phyloP scores from a whole-genome alignment of 306 rosid species.

The Acacia crassicarpa region DNA sequence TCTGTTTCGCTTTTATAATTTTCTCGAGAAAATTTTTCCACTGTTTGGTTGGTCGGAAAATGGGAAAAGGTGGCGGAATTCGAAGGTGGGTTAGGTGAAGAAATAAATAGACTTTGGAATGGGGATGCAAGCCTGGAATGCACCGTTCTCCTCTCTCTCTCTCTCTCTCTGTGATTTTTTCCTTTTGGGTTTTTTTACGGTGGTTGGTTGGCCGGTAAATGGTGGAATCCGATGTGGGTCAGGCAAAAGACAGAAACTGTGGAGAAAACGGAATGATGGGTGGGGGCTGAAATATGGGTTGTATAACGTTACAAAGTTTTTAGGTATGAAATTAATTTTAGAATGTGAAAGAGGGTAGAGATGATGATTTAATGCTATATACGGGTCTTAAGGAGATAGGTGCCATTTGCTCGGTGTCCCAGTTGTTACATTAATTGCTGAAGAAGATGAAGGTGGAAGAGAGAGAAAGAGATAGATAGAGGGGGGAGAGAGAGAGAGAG shows the following conservation, averaged over 20 bases:
- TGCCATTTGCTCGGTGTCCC: not conserved
- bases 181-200: not conserved
- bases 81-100: conserved; percentile 10
- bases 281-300: not conserved
- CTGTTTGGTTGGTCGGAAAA: conserved; percentile 18
- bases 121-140: not conserved
- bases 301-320: not conserved
- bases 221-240: conserved; percentile 4
- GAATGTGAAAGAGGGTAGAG: not conserved
- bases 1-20: not conserved
- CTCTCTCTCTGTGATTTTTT: not conserved
- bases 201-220: not conserved
- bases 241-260: not conserved
- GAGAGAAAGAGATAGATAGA: not conserved
- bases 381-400: not conserved
- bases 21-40: not conserved
- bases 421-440: not conserved
- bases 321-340: conserved; percentile 23
- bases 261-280: not conserved
- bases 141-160: not conserved
- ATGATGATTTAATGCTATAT: conserved; percentile 18
- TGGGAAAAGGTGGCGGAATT: not conserved
- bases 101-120: not conserved
- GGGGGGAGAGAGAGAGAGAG: not conserved
- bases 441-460: not conserved